Evolutionary conservation across 768 basidiomycete genomes (phyloP).

Genomic region (Mycena floridula): DNA sequence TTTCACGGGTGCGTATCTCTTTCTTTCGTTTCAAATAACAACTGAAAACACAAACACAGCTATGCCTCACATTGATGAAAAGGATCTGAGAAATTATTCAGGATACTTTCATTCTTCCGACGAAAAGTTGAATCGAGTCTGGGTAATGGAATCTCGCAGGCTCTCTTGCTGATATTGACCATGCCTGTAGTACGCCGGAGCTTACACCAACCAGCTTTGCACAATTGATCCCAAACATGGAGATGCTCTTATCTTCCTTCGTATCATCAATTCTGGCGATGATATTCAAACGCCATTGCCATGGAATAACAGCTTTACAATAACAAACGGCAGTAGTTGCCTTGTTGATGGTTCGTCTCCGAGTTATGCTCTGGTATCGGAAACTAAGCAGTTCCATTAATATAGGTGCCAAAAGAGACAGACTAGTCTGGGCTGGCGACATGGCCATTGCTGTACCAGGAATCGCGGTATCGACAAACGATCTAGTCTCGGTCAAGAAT

Average conservation of each 20-base stretch:
- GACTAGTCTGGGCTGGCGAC: slow-evolving; percentile 10
- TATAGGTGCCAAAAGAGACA: slow-evolving; percentile 32
- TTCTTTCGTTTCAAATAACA: too few species aligned
- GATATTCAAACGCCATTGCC: slow-evolving; percentile 7
- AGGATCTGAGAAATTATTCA: slow-evolving; percentile 11
- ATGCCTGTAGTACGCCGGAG: slow-evolving; percentile 22
- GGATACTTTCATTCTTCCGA: slow-evolving; percentile 28
- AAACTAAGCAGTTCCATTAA: too few species aligned
- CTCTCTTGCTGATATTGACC: too few species aligned
- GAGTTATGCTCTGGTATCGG: too few species aligned
- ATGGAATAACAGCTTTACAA: slow-evolving; percentile 27
- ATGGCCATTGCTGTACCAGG: not conserved
- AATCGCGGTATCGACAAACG: not conserved
- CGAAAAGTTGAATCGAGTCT: not conserved
- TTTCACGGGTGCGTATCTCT: too few species aligned
- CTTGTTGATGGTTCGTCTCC: slow-evolving; percentile 34
- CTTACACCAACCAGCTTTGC: slow-evolving; percentile 30
- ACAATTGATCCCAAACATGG: slow-evolving; percentile 24
- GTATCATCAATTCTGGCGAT: not conserved
- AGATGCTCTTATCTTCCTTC: slow-evolving; percentile 15
- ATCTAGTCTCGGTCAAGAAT: not conserved
- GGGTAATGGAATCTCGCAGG: too few species aligned
- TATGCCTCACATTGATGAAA: not conserved
- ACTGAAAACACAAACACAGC: too few species aligned
- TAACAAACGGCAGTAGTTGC: slow-evolving; percentile 27